Conservation (phyloP, 2,329 filamentous ascomycete genomes). For the Paraconiothyrium sp. region DNA sequence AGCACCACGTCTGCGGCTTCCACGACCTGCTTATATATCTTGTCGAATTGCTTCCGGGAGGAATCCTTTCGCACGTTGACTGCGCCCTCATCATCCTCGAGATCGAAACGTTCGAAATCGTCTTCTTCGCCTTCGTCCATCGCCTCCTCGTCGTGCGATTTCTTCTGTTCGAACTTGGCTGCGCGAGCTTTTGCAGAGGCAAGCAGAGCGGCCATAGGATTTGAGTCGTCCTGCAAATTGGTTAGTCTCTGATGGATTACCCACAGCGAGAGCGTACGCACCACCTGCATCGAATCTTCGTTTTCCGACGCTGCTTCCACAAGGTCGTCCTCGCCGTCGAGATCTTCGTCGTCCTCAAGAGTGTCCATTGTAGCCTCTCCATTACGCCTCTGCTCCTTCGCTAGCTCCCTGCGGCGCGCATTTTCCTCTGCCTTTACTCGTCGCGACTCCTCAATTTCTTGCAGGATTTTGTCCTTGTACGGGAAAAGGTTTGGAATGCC, state of each 20-base stretch:
- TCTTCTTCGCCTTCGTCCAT: constrained; percentile 67
- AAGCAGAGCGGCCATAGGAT: constrained; percentile 91
- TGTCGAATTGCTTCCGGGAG: constrained; percentile 90
- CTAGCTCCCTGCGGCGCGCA: constrained; percentile 74
- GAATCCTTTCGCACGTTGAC: constrained; percentile 60
- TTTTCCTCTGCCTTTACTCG: constrained; percentile 80
- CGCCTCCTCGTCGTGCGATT: constrained; percentile 68
- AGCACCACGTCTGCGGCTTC: constrained; percentile 89
- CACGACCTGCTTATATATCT: constrained; percentile 93
- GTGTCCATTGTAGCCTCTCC: constrained; percentile 48
- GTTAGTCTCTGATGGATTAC: constrained; percentile 17
- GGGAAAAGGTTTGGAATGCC: constrained; percentile 98
- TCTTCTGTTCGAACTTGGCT: constrained; percentile 74
- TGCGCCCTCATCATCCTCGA: constrained; percentile 55
- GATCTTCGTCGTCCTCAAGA: constrained; percentile 49
- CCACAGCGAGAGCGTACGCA: constrained; percentile 24
- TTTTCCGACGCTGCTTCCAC: constrained; percentile 61
- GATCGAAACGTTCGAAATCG: constrained; percentile 58
- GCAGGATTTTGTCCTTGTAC: constrained; percentile 93
- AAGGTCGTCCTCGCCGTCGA: constrained; percentile 64
- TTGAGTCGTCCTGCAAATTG: constrained; percentile 66
- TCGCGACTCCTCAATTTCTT: constrained; percentile 92
- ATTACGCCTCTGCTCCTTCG: constrained; percentile 57
- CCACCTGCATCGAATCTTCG: constrained; percentile 67
- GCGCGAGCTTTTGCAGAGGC: constrained; percentile 84